A percentile compares a stretch with the other conserved stretches of the same genome.
These are phyloP conservation scores for Theobroma cacao DNA, from an alignment of 345 rosid species.

Conservation along the genomic window DNA sequence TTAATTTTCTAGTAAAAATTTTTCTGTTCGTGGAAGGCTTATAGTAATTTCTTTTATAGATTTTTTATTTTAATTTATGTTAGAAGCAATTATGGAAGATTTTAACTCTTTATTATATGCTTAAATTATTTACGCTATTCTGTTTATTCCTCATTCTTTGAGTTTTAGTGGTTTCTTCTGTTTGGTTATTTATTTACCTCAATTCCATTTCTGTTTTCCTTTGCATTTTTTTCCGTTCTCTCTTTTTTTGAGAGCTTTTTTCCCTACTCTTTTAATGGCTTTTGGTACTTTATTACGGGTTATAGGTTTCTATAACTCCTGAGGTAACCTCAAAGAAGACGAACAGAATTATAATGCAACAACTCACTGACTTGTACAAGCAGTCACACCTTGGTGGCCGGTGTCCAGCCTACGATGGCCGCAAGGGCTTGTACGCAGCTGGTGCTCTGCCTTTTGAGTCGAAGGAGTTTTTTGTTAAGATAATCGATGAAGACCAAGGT, in stretches of 20 bases:
- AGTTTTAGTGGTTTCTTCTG: not conserved
- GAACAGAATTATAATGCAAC: slow-evolving; percentile 36
- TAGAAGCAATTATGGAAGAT: not conserved
- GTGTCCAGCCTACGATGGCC: slow-evolving; percentile 67
- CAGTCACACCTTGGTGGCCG: slow-evolving; percentile 36
- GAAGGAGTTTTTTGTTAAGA: slow-evolving; percentile 49
- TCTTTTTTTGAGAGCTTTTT: too few relatives aligned
- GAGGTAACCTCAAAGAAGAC: slow-evolving; percentile 43
- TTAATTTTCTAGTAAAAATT: too few relatives aligned
- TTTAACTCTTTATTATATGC: not conserved
- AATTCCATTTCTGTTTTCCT: not conserved
- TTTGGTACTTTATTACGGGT: not conserved
- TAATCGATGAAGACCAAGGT: slow-evolving; percentile 20
- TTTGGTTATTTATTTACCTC: not conserved
- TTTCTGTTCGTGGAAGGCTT: not conserved
- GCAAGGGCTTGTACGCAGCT: slow-evolving; percentile 64
- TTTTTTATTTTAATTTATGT: not conserved
- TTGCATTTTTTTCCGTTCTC: not conserved
- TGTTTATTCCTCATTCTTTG: not conserved
- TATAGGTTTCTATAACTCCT: slow-evolving; percentile 59
- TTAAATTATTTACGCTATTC: not conserved
- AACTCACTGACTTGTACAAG: slow-evolving; percentile 13
- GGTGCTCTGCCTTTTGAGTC: slow-evolving; percentile 65
- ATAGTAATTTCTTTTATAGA: not conserved
- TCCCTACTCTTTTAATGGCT: not conserved